These are phyloP conservation scores for Blastobotrys malaysiensis DNA, from an alignment of 1,139 yeast genomes.

Conservation along the genomic window DNA sequence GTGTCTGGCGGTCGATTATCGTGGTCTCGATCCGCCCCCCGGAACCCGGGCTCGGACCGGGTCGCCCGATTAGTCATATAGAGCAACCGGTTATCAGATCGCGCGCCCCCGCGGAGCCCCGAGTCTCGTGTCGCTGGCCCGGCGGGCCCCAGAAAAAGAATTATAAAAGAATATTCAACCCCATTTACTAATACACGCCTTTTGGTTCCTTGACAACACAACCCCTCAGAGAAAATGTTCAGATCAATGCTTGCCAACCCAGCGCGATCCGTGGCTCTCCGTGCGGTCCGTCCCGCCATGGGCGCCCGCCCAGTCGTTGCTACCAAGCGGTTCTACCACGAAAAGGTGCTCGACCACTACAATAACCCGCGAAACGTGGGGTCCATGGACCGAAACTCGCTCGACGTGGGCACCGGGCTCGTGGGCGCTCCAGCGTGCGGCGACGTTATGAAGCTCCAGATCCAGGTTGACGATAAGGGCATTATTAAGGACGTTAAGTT, in stretches of 20 bases:
- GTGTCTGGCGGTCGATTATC: too few species aligned
- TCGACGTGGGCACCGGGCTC: conserved; percentile 91
- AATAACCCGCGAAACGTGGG: conserved; percentile 97
- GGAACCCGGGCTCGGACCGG: background rate
- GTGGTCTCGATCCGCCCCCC: too few species aligned
- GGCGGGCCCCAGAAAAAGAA: background rate
- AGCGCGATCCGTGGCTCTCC: background rate
- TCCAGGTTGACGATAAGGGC: conserved; percentile 88
- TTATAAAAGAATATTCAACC: background rate
- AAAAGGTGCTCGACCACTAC: conserved; percentile 73
- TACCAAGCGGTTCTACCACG: conserved; percentile 27
- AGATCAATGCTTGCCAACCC: background rate
- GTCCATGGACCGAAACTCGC: conserved; percentile 69
- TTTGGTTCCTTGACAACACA: background rate
- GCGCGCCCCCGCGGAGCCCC: background rate
- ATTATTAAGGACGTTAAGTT: conserved; percentile 91
- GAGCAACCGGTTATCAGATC: background rate
- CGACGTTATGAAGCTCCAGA: conserved; percentile 96
- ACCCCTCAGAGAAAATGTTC: background rate
- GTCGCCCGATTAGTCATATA: background rate
- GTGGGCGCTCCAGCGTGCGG: conserved; percentile 99
- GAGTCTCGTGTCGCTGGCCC: background rate
- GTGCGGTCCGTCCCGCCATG: background rate
- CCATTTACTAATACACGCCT: background rate
- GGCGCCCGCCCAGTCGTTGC: background rate